Conservation (phyloP, 148 eudicot species). For the Vaccinium myrtillus region DNA sequence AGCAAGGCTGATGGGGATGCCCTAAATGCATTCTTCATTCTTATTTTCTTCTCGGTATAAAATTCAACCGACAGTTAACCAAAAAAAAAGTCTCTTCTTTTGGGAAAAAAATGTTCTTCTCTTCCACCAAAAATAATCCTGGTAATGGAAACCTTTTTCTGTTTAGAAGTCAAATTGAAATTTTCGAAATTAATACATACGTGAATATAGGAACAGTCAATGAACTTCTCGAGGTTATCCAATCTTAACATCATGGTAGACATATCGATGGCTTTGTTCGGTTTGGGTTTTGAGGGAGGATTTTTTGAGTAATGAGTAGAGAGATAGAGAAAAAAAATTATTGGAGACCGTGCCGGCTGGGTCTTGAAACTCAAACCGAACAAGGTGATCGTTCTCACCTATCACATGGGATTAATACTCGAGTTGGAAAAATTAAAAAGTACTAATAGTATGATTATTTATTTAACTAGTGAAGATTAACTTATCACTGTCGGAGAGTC, state of each 20-base stretch:
- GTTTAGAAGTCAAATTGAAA: not conserved
- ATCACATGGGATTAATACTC: slow-evolving; percentile 24
- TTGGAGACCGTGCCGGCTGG: no score
- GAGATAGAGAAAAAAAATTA: no score
- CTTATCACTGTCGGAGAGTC: not conserved
- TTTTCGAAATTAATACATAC: slow-evolving; percentile 24
- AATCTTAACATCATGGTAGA: slow-evolving; percentile 83
- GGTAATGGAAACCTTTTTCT: not conserved
- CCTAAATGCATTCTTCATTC: no score
- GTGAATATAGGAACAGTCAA: slow-evolving; percentile 87
- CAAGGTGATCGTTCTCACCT: slow-evolving; percentile 47
- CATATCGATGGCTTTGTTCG: slow-evolving; percentile 42
- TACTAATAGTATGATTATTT: not conserved
- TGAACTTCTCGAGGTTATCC: slow-evolving; percentile 81
- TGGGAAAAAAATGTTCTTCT: no score
- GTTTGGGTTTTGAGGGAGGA: no score
- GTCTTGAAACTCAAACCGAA: no score
- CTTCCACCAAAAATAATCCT: not conserved
- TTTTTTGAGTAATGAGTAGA: no score
- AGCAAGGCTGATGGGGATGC: no score
- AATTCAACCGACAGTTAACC: no score
- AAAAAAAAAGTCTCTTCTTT: no score
- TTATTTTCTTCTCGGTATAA: no score
- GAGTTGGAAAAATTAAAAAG: not conserved
- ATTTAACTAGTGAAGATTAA: not conserved